phyloP scores from a whole-genome alignment of 306 rosid species.

The Leucaena leucocephala region DNA sequence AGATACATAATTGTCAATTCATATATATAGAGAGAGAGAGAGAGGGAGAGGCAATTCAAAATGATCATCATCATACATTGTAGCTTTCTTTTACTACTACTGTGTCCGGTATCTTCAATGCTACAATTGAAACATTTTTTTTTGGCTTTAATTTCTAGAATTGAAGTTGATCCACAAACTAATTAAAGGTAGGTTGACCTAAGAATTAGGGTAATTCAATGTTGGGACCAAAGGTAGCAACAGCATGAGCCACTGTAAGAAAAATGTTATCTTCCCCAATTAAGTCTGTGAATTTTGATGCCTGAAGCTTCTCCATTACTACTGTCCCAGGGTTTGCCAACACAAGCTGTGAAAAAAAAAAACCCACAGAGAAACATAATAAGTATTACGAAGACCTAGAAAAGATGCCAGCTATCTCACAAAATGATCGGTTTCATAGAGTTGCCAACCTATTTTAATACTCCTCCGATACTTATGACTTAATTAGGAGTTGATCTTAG shows the following conservation, averaged over 20 bases:
- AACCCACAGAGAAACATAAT: neutral
- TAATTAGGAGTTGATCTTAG: no score
- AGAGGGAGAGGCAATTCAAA: neutral
- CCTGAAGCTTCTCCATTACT: constrained; percentile 75
- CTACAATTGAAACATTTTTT: neutral
- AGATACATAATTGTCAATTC: no score
- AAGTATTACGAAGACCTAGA: neutral
- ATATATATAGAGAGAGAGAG: no score
- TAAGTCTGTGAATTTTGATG: constrained; percentile 50
- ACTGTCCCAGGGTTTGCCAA: constrained; percentile 80
- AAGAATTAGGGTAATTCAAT: constrained; percentile 3
- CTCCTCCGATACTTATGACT: no score
- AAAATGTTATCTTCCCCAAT: constrained; percentile 74
- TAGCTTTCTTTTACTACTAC: neutral
- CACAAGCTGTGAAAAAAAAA: constrained; percentile 48
- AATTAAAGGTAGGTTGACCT: neutral
- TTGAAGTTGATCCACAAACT: neutral
- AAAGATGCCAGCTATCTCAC: neutral
- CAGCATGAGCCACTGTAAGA: constrained; percentile 70
- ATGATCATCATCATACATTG: neutral
- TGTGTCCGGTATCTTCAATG: neutral
- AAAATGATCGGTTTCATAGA: neutral
- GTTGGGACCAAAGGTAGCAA: constrained; percentile 47
- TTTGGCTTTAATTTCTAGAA: neutral
- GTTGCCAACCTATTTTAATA: neutral